Conservation (phyloP, 768 basidiomycete genomes). For the Galerina sulciceps region DNA sequence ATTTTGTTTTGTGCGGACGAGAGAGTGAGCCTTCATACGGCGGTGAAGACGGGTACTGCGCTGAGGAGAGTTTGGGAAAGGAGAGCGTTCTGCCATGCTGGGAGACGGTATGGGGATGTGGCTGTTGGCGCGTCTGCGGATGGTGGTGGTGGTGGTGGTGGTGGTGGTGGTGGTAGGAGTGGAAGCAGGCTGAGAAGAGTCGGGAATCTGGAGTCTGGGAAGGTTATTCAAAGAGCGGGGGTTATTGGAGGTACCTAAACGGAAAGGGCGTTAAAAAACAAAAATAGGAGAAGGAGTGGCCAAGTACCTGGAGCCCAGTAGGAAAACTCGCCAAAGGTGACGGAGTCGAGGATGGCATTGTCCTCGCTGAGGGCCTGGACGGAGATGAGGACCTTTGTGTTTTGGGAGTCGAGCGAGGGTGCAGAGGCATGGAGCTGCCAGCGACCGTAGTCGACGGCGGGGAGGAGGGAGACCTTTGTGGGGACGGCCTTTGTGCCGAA, state of each 20-base stretch:
- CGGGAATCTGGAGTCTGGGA: slow-evolving; percentile 36
- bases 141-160: slow-evolving; percentile 21
- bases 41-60: slow-evolving; percentile 43
- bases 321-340: slow-evolving; percentile 74
- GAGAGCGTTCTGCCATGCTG: slow-evolving; percentile 40
- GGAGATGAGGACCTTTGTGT: slow-evolving; percentile 53
- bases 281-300: slow-evolving; percentile 11
- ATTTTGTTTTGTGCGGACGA: slow-evolving; percentile 47
- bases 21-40: slow-evolving; percentile 45
- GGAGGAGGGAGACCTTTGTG: slow-evolving; percentile 65
- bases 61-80: slow-evolving; percentile 26
- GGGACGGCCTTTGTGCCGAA: slow-evolving; percentile 70
- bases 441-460: slow-evolving; percentile 47
- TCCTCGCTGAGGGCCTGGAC: slow-evolving; percentile 65
- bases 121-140: slow-evolving; percentile 43
- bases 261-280: slow-evolving; percentile 6
- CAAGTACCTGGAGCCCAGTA: slow-evolving; percentile 55
- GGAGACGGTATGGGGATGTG: slow-evolving; percentile 44
- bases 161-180: background rate
- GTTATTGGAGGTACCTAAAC: slow-evolving; percentile 18
- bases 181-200: background rate
- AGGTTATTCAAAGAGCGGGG: slow-evolving; percentile 21
- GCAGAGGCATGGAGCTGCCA: slow-evolving; percentile 72
- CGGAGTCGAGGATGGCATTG: slow-evolving; percentile 60
- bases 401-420: slow-evolving; percentile 52